Percentiles rank a stretch among this genome's conserved stretches.
These are phyloP conservation scores for Prunus yedoensis DNA, from an alignment of 331 rosid genomes.

Conservation along the genomic window DNA sequence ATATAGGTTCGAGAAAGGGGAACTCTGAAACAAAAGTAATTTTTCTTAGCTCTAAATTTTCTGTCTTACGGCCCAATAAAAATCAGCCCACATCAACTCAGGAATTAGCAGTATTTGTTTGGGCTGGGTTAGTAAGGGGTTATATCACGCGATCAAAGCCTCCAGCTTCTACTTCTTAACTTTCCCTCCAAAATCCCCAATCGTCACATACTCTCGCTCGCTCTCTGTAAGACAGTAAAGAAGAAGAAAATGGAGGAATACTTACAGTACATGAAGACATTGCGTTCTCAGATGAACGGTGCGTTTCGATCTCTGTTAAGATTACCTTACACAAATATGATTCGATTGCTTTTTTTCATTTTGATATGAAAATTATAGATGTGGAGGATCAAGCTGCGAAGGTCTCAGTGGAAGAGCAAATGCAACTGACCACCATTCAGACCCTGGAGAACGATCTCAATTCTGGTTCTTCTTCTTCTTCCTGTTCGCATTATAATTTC, in stretches of 20 bases:
- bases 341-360: background rate
- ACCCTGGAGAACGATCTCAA: conserved; percentile 59
- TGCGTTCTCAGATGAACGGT: conserved; percentile 93
- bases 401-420: conserved; percentile 75
- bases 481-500: background rate
- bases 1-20: no score
- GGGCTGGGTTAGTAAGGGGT: background rate
- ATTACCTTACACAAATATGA: background rate
- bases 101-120: background rate
- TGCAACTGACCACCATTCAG: conserved; percentile 57
- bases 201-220: background rate
- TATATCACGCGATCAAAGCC: background rate
- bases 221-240: background rate
- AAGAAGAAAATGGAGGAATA: conserved; percentile 69
- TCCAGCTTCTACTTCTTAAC: background rate
- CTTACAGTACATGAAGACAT: conserved; percentile 71
- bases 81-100: no score
- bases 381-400: conserved; percentile 85
- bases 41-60: no score
- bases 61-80: no score
- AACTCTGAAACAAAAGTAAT: no score
- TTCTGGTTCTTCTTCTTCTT: conserved; percentile 44
- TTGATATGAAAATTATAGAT: conserved; percentile 34
- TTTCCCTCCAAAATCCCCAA: conserved; percentile 5
- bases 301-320: conserved; percentile 7